Conservation (phyloP, 257 asterid species). For the Craterostigma plantagineum region DNA sequence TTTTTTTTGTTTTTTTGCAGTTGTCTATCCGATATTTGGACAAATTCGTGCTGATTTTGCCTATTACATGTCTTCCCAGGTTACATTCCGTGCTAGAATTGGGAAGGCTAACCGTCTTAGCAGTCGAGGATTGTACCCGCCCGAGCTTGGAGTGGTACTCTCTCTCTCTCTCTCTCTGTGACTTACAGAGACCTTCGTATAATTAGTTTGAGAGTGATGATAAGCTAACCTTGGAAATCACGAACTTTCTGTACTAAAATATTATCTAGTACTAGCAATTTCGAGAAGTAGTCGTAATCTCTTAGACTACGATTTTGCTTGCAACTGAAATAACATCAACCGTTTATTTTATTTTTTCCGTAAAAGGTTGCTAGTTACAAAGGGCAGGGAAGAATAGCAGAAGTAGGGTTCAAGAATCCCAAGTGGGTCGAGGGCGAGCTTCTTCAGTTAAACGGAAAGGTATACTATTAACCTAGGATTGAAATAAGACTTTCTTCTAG, state of each 20-base stretch:
- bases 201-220: too few relatives aligned
- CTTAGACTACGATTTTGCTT: background rate
- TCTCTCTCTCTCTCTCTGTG: constrained; percentile 8
- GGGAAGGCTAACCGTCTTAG: constrained; percentile 48
- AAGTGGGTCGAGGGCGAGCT: constrained; percentile 95
- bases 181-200: too few relatives aligned
- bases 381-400: constrained; percentile 93
- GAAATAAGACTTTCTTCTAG: background rate
- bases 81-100: constrained; percentile 80
- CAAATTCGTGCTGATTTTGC: background rate
- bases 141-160: constrained; percentile 94
- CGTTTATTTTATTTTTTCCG: constrained; percentile 10
- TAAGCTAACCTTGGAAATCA: too few relatives aligned
- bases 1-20: constrained; percentile 1
- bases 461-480: too few relatives aligned
- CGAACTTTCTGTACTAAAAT: too few relatives aligned
- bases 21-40: background rate
- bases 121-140: constrained; percentile 65
- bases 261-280: too few relatives aligned
- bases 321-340: background rate
- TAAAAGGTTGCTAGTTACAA: constrained; percentile 66
- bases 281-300: too few relatives aligned
- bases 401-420: constrained; percentile 66
- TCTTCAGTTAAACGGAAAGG: constrained; percentile 85
- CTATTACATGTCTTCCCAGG: constrained; percentile 22